Percentiles rank a stretch among this genome's conserved stretches.
Evolutionary conservation across 345 rosid genomes (phyloP).

Genomic region (Camelina sativa): DNA sequence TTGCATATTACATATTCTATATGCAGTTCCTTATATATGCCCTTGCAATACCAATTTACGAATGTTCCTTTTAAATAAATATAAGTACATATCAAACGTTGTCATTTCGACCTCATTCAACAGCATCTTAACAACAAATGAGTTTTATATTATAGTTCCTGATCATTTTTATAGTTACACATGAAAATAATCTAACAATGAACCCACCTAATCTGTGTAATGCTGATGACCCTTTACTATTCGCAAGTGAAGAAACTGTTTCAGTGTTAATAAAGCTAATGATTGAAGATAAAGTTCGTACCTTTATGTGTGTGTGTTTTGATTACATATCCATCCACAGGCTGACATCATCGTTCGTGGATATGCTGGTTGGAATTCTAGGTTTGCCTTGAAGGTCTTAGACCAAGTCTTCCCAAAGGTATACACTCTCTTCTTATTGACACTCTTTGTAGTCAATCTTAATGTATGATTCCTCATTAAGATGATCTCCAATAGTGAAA

Average conservation of each 20-base stretch:
- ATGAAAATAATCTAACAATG: background rate
- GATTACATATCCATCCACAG: constrained; percentile 48
- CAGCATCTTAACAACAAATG: too few relatives aligned
- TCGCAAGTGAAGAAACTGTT: background rate
- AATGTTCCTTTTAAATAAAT: too few relatives aligned
- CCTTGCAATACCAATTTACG: too few relatives aligned
- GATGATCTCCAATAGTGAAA: background rate
- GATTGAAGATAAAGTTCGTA: constrained; percentile 23
- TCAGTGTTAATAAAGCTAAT: constrained; percentile 23
- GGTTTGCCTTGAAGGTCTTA: constrained; percentile 70
- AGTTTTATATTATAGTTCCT: too few relatives aligned
- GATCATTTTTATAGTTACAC: too few relatives aligned
- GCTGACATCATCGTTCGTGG: constrained; percentile 86
- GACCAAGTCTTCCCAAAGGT: constrained; percentile 88
- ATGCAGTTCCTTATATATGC: too few relatives aligned
- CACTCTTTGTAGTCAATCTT: background rate
- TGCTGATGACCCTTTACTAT: background rate
- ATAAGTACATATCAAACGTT: too few relatives aligned
- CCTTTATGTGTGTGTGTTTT: background rate
- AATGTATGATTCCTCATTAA: constrained; percentile 7
- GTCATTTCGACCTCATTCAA: too few relatives aligned
- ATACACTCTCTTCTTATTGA: too few relatives aligned
- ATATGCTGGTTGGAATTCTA: constrained; percentile 90
- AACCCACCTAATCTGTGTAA: background rate
- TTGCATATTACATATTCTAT: too few relatives aligned